These are phyloP conservation scores for Chalciporus pseudorubinellus DNA, from an alignment of 768 basidiomycete species.

Conservation along the genomic window DNA sequence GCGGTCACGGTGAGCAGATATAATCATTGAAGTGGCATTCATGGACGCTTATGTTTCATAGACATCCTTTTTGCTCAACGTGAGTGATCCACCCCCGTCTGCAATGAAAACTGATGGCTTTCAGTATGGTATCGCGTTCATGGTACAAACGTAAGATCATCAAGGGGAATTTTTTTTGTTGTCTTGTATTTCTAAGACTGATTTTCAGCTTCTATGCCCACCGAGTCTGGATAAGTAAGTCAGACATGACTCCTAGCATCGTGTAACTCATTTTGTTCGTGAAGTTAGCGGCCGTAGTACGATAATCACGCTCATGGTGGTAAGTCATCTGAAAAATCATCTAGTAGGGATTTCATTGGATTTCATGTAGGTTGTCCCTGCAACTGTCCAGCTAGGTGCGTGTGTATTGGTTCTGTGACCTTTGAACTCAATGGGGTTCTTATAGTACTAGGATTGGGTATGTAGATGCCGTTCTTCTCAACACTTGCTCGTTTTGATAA, in stretches of 20 bases:
- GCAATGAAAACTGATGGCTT: not conserved
- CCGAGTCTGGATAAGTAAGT: constrained; percentile 24
- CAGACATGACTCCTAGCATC: not conserved
- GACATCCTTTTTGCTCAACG: not conserved
- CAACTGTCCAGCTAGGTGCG: constrained; percentile 12
- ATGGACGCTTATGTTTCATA: not conserved
- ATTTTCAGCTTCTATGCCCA: constrained; percentile 20
- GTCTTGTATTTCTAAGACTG: not conserved
- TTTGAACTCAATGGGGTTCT: not conserved
- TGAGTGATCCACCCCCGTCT: not conserved
- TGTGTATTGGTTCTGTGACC: not conserved
- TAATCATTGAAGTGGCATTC: too few species aligned
- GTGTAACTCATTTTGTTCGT: not conserved
- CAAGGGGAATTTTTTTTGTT: too few species aligned
- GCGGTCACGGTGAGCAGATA: too few species aligned
- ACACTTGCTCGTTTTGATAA: too few species aligned
- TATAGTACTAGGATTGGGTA: constrained; percentile 12
- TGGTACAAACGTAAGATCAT: constrained; percentile 13
- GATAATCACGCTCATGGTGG: constrained; percentile 12
- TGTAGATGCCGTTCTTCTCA: not conserved
- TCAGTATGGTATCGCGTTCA: constrained; percentile 12
- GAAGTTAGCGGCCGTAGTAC: constrained; percentile 14
- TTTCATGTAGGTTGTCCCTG: not conserved
- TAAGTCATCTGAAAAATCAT: not conserved
- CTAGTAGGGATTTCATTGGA: not conserved